These are phyloP conservation scores for Ganoderma lucidum DNA, from an alignment of 1,284 basidiomycete species.

Conservation along the genomic window DNA sequence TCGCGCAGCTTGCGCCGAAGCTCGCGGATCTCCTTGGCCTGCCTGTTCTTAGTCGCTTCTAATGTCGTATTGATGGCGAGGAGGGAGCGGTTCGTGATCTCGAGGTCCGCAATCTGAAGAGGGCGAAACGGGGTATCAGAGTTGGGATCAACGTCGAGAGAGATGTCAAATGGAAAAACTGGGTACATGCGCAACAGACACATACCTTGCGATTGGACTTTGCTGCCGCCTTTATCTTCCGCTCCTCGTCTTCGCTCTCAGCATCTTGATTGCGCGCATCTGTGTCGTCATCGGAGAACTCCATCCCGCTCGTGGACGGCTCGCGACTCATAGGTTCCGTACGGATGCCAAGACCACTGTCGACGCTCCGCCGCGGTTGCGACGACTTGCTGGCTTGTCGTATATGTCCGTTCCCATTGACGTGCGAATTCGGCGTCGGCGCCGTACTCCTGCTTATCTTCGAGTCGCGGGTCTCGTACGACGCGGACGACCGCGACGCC, in stretches of 20 bases:
- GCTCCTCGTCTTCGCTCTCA: slow-evolving; percentile 47
- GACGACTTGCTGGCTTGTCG: slow-evolving; percentile 29
- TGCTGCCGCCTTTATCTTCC: slow-evolving; percentile 68
- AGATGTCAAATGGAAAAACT: slow-evolving; percentile 1
- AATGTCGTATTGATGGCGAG: slow-evolving; percentile 79
- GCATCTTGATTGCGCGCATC: slow-evolving; percentile 33
- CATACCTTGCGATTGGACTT: slow-evolving; percentile 82
- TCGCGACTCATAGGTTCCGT: slow-evolving; percentile 32
- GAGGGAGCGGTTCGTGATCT: slow-evolving; percentile 83
- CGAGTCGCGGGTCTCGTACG: slow-evolving; percentile 45
- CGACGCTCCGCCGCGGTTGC: slow-evolving; percentile 32
- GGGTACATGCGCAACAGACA: slow-evolving; percentile 17
- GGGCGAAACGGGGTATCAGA: background rate
- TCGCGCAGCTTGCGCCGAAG: slow-evolving; percentile 79
- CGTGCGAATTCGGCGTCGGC: slow-evolving; percentile 42
- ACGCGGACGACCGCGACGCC: slow-evolving; percentile 58
- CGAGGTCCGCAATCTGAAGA: slow-evolving; percentile 79
- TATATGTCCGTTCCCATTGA: slow-evolving; percentile 32
- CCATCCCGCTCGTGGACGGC: slow-evolving; percentile 31
- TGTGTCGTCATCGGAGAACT: slow-evolving; percentile 35
- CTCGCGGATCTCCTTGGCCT: slow-evolving; percentile 74
- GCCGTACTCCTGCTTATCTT: slow-evolving; percentile 46
- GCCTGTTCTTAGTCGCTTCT: slow-evolving; percentile 77
- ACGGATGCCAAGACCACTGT: slow-evolving; percentile 31
- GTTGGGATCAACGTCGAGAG: background rate